Evolutionary conservation across 2,329 filamentous ascomycete genomes (phyloP), one percentile per base, ranked within the genome.

Genomic region (Xylaria arbuscula): DNA sequence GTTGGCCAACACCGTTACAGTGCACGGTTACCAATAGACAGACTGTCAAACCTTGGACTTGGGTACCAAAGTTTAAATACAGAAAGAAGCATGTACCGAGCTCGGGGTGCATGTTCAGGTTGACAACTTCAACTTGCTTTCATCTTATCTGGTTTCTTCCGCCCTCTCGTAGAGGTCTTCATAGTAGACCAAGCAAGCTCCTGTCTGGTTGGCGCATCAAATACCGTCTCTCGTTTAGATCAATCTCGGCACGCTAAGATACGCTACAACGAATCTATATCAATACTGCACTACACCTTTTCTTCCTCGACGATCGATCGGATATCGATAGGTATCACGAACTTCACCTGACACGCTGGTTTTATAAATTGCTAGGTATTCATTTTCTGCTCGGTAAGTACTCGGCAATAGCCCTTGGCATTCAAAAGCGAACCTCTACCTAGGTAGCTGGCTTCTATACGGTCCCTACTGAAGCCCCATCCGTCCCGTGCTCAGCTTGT

Each of bases 1-100:
- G 69, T 69, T 70, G 69, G 69, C 47, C 60, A 19, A 42, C 4
- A n/a, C 19, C 45, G 40, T 42, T 53, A 51, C 9, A 38, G 45
- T 13, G 28, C 32, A 38, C 11, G 19, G 45, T 13, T 47, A 47
- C 42, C 38, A 11, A 7, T 15, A 15, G 10, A 24, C 17, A 15
- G 24, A 10, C 24, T 53, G 24, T 53, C 50, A 53, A 34, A 13
- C 32, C 40, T 45, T 34, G 22, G 10, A 22, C 8, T 40, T 47
- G 48, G 45, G 40, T 13, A 36, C 40, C 40, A 58, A 48, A 58
- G n/a, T 28, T 28, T 48, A 48, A 59, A 59, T 48, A 28, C 28
- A 28, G 28, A 5, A 28, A 28, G 28, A 28, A 5, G 28, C 5
- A 28, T 28, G 28, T 28, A 5, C 5, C 28, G 28, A 28, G 28